These are phyloP conservation scores for Cladosporium sp. DNA, from an alignment of 2,329 filamentous ascomycete species.

Conservation along the genomic window DNA sequence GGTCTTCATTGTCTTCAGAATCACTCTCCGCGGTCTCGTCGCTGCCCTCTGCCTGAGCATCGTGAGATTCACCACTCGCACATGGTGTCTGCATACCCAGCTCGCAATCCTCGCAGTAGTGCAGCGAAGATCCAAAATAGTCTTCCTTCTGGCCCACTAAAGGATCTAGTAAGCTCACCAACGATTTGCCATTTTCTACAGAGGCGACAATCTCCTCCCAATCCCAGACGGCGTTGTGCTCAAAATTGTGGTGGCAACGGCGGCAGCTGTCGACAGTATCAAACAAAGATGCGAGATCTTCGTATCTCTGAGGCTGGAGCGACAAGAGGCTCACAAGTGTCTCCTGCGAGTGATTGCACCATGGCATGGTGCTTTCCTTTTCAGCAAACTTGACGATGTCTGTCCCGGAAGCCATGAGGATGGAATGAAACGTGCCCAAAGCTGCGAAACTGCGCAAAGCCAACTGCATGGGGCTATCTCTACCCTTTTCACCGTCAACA, in stretches of 20 bases:
- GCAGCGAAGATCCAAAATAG: too few species aligned
- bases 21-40: background rate
- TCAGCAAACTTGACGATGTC: background rate
- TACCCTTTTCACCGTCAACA: background rate
- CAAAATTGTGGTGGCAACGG: background rate
- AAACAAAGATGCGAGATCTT: background rate
- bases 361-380: background rate
- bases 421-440: background rate
- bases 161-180: background rate
- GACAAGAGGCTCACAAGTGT: background rate
- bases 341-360: background rate
- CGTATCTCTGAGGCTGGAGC: background rate
- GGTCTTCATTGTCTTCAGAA: background rate
- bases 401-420: background rate
- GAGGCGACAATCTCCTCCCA: background rate
- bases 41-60: background rate
- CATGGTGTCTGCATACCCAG: too few species aligned
- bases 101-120: background rate
- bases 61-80: background rate
- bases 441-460: background rate
- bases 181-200: background rate
- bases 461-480: background rate
- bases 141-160: background rate
- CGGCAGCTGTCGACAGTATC: background rate
- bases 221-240: background rate